phyloP scores from a whole-genome alignment of 805 yeast species.

The Suhomyces vadensis region DNA sequence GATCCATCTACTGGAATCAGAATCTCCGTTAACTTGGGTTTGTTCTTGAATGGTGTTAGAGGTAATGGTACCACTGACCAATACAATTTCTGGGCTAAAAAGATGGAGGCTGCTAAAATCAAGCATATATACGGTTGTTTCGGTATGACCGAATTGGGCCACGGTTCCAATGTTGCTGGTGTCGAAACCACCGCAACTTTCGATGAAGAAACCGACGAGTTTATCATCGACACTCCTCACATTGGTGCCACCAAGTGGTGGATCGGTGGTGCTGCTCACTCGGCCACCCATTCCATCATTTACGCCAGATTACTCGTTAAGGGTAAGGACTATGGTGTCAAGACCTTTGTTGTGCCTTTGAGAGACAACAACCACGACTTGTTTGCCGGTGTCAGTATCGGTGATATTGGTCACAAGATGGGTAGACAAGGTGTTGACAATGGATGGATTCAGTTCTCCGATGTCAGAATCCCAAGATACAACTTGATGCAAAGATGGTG shows the following conservation, averaged over 20 bases:
- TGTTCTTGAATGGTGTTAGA: slow-evolving; percentile 75
- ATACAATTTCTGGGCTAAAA: slow-evolving; percentile 76
- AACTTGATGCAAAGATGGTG: slow-evolving; percentile 82
- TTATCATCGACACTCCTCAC: slow-evolving; percentile 82
- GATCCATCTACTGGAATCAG: slow-evolving; percentile 85
- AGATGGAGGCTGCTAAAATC: slow-evolving; percentile 60
- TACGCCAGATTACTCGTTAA: slow-evolving; percentile 82
- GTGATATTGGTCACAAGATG: slow-evolving; percentile 95
- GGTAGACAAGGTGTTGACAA: slow-evolving; percentile 95
- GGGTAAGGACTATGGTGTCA: slow-evolving; percentile 88
- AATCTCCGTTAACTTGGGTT: slow-evolving; percentile 83
- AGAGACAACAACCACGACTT: slow-evolving; percentile 74
- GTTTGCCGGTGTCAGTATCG: slow-evolving; percentile 77
- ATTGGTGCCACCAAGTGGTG: slow-evolving; percentile 96
- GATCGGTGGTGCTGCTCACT: slow-evolving; percentile 98
- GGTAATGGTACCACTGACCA: slow-evolving; percentile 90
- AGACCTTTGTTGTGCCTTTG: slow-evolving; percentile 87
- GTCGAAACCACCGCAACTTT: slow-evolving; percentile 71
- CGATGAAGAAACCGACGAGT: slow-evolving; percentile 62
- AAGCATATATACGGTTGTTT: slow-evolving; percentile 64
- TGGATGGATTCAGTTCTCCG: slow-evolving; percentile 92
- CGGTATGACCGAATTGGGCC: slow-evolving; percentile 67
- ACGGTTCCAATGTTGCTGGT: slow-evolving; percentile 67
- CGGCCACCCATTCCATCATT: slow-evolving; percentile 83
- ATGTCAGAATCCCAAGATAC: slow-evolving; percentile 80